Base-by-base conservation (phyloP, 2,329 filamentous ascomycete genomes). In the Scleromitrula shiraiana region DNA sequence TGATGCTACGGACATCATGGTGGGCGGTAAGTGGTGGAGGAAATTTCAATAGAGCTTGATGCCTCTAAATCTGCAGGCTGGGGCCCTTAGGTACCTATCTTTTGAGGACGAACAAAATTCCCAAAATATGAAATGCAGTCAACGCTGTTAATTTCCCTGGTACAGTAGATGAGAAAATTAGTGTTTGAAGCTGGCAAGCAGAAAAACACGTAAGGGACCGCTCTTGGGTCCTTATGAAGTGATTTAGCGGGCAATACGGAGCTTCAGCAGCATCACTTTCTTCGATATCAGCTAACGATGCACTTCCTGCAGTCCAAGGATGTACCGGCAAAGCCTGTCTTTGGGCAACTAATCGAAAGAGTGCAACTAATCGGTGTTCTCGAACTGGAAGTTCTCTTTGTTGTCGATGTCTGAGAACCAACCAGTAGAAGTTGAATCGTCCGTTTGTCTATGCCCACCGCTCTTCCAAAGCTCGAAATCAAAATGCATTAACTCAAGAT, bases 1-100 rank as follows among this genome's bases (percentile, higher is more conserved):
- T 55, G 78, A 81, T 30, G 77, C 71, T 55, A 85, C 72, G 40
- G 82, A 79, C 52, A 83, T 65, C 82, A 85, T 85, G 52, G 52
- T 54, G 60, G 55, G 26, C 36, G 35, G 35, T 46, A 33, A 50
- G 23, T 62, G 60, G 59, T 54, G 41, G 53, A 24, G 52, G 48
- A 40, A 38, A 36, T 42, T 54, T 51, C 50, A 52, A 46, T 30
- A 51, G 44, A 49, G 49, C 15, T 19, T 35, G 37, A 38, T 36
- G 44, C 50, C 43, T 58, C 53, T 49, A 54, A 50, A 47, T 54
- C 54, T 61, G 59, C 58, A 60, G 52, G 53, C 51, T 44, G 46
- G 47, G 48, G 53, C 50, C 51, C 17, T 47, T 44, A 44, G 47
- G 48, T 54, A 51, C 51, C 17, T 47, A 41, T 52, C 48, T 46